Evolutionary conservation across 257 asterid genomes (phyloP).

Genomic region (Ilex aquifolium): DNA sequence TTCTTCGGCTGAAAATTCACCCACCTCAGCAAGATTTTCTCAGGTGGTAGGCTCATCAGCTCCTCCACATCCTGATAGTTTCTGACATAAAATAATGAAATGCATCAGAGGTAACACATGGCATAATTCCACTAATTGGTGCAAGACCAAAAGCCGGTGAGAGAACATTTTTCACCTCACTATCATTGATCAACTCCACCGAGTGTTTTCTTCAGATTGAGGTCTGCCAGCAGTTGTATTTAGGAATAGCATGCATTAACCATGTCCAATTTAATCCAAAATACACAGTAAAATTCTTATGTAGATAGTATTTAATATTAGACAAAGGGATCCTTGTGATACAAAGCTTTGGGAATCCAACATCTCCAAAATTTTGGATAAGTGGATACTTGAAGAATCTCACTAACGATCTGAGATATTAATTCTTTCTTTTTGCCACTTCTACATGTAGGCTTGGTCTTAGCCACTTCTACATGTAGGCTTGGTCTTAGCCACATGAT

Average conservation of each 20-base stretch:
- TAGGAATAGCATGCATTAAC: constrained; percentile 14
- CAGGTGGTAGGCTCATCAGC: constrained; percentile 94
- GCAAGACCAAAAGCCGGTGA: not conserved
- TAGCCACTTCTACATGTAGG: too few species aligned
- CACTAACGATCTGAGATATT: constrained; percentile 95
- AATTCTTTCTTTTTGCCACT: constrained; percentile 29
- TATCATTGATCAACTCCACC: constrained; percentile 86
- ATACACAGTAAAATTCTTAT: too few species aligned
- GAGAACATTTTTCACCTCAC: constrained; percentile 49
- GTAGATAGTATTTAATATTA: not conserved
- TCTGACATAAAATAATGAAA: not conserved
- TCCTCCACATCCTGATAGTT: constrained; percentile 79
- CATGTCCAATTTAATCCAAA: too few species aligned
- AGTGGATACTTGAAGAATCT: constrained; percentile 11
- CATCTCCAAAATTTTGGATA: not conserved
- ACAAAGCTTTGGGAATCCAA: not conserved
- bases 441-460: too few species aligned
- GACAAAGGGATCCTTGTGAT: not conserved
- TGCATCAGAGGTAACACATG: not conserved
- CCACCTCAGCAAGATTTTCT: constrained; percentile 91
- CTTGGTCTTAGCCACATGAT: too few species aligned
- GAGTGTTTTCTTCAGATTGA: constrained; percentile 83
- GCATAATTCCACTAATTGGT: not conserved
- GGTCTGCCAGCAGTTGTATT: constrained; percentile 96
- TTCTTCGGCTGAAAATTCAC: constrained; percentile 92